phyloP scores from a whole-genome alignment of 352 stramenopile species.

The Peronospora farinosa region DNA sequence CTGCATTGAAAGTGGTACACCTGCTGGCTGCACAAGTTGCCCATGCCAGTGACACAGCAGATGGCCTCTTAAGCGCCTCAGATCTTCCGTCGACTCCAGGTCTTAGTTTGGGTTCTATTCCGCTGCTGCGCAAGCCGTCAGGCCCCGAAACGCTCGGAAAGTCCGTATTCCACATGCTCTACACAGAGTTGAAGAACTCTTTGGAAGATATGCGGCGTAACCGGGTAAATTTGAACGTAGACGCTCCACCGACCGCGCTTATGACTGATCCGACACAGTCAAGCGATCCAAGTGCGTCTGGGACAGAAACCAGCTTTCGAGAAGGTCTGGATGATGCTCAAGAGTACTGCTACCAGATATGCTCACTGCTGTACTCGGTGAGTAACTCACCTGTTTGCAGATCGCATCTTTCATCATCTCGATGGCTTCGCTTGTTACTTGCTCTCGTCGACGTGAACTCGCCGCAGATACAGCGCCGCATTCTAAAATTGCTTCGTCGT shows the following conservation, averaged over 20 bases:
- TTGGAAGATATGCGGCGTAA: conserved; percentile 63
- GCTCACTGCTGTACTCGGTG: conserved; percentile 80
- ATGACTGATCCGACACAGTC: conserved; percentile 39
- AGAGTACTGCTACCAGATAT: conserved; percentile 89
- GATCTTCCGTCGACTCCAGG: conserved; percentile 42
- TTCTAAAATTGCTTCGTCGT: conserved; percentile 76
- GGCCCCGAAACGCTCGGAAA: conserved; percentile 85
- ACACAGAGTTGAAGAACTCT: conserved; percentile 84
- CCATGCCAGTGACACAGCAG: conserved; percentile 57
- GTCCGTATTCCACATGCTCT: conserved; percentile 89
- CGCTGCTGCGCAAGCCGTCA: conserved; percentile 74
- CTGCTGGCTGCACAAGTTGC: conserved; percentile 84
- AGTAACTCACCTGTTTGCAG: conserved; percentile 76
- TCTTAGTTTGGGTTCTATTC: conserved; percentile 60
- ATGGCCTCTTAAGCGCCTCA: conserved; percentile 48
- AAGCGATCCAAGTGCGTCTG: conserved; percentile 34
- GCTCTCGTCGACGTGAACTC: conserved; percentile 70
- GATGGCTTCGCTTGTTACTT: conserved; percentile 78
- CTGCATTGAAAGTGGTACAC: conserved; percentile 83
- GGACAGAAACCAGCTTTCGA: conserved; percentile 30
- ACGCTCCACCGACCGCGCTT: conserved; percentile 22
- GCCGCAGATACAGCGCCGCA: conserved; percentile 68
- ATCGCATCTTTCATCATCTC: conserved; percentile 76
- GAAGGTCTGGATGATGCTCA: conserved; percentile 46
- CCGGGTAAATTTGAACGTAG: conserved; percentile 11